These are phyloP conservation scores for Ogataea paradorogensis DNA, from an alignment of 805 yeast genomes.

Conservation along the genomic window DNA sequence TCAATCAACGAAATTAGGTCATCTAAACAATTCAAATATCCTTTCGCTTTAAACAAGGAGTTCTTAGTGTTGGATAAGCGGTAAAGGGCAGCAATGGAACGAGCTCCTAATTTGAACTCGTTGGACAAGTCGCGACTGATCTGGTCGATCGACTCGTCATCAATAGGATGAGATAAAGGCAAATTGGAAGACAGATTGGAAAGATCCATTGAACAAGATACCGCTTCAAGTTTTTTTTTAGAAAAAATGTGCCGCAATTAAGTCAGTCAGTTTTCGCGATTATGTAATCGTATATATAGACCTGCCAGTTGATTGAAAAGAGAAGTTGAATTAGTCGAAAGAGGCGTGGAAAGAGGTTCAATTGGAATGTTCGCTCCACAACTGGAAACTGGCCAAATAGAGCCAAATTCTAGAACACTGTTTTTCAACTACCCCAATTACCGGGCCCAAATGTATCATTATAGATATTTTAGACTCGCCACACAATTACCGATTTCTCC, in stretches of 20 bases:
- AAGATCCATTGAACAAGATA: constrained; percentile 47
- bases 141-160: constrained; percentile 44
- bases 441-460: too few species aligned
- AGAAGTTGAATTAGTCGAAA: too few species aligned
- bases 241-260: constrained; percentile 6
- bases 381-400: too few species aligned
- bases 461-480: too few species aligned
- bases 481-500: too few species aligned
- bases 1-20: constrained; percentile 40
- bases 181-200: constrained; percentile 55
- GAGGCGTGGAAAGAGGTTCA: too few species aligned
- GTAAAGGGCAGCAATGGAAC: constrained; percentile 65
- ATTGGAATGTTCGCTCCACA: too few species aligned
- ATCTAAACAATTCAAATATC: constrained; percentile 60
- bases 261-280: too few species aligned
- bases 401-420: too few species aligned
- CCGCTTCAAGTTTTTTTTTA: constrained; percentile 1
- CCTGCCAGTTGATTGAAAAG: too few species aligned
- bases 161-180: constrained; percentile 51
- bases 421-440: too few species aligned
- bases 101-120: constrained; percentile 72
- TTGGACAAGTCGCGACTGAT: constrained; percentile 51
- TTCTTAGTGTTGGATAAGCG: constrained; percentile 55
- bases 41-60: constrained; percentile 47
- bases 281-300: too few species aligned